phyloP scores from a whole-genome alignment of 2,329 filamentous ascomycete genomes.

The Alternaria postmessia region DNA sequence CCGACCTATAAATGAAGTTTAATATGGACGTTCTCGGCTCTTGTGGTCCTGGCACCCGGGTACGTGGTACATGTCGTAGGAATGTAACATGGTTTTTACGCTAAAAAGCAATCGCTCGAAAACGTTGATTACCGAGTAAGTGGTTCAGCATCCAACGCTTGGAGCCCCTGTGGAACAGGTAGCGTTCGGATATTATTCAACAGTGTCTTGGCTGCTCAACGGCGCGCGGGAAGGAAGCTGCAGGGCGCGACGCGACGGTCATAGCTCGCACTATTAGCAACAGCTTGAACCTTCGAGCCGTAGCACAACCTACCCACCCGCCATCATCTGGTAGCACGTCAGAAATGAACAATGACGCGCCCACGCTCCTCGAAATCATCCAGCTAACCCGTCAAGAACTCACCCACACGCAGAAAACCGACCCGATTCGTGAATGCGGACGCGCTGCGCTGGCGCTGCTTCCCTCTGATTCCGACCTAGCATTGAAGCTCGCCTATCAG shows the following conservation, averaged over 20 bases:
- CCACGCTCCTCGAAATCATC: constrained; percentile 34
- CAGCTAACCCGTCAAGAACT: constrained; percentile 37
- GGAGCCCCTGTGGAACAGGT: constrained; percentile 3
- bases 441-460: constrained; percentile 51
- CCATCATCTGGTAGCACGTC: neutral
- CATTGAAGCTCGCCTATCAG: constrained; percentile 67
- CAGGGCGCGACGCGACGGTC: neutral
- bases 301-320: neutral
- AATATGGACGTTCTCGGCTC: constrained; percentile 22
- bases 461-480: constrained; percentile 55
- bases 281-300: neutral
- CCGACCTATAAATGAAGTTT: constrained; percentile 16
- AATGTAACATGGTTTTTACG: neutral
- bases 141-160: constrained; percentile 1
- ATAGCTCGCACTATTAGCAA: constrained; percentile 17
- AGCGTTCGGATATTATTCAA: constrained; percentile 17
- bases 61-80: constrained; percentile 1
- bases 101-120: neutral
- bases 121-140: constrained; percentile 8
- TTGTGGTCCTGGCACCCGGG: neutral
- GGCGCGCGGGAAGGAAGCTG: constrained; percentile 17
- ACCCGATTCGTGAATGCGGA: constrained; percentile 53
- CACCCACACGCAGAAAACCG: constrained; percentile 25
- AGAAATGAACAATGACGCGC: constrained; percentile 23
- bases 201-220: constrained; percentile 20